Conservation (phyloP, 106 monocot species). For the Narthecium ossifragum region DNA sequence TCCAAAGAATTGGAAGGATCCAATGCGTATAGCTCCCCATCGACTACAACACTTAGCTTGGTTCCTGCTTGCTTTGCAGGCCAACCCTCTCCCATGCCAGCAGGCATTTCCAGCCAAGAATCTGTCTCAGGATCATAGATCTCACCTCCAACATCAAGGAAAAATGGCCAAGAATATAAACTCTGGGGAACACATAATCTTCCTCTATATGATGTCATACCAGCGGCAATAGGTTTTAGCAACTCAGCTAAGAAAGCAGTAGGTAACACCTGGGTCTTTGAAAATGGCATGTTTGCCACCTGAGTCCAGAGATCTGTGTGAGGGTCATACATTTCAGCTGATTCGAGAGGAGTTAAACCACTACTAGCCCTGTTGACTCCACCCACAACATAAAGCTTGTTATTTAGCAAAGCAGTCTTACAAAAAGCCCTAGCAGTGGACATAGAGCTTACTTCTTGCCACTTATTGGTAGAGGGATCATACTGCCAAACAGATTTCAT, state of each 20-base stretch:
- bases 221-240: conserved; percentile 91
- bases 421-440: conserved; percentile 64
- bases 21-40: conserved; percentile 66
- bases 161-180: conserved; percentile 87
- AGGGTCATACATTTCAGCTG: conserved; percentile 85
- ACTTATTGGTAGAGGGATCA: conserved; percentile 58
- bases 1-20: conserved; percentile 61
- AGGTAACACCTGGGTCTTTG: conserved; percentile 55
- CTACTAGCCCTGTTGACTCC: conserved; percentile 62
- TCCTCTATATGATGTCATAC: conserved; percentile 68
- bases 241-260: conserved; percentile 74
- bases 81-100: conserved; percentile 96
- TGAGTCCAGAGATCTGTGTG: conserved; percentile 48
- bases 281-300: conserved; percentile 75
- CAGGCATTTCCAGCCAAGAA: conserved; percentile 71
- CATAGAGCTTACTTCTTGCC: conserved; percentile 77
- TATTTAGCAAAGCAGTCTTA: conserved; percentile 61
- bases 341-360: conserved; percentile 59
- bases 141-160: conserved; percentile 91
- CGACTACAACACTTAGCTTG: conserved; percentile 73
- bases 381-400: conserved; percentile 88
- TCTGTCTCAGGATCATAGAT: conserved; percentile 68
- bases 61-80: conserved; percentile 85
- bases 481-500: conserved; percentile 74
- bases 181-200: conserved; percentile 85